Evolutionary conservation across 2,329 filamentous ascomycete genomes (phyloP).

Genomic region (Cladobotryum protrusum): DNA sequence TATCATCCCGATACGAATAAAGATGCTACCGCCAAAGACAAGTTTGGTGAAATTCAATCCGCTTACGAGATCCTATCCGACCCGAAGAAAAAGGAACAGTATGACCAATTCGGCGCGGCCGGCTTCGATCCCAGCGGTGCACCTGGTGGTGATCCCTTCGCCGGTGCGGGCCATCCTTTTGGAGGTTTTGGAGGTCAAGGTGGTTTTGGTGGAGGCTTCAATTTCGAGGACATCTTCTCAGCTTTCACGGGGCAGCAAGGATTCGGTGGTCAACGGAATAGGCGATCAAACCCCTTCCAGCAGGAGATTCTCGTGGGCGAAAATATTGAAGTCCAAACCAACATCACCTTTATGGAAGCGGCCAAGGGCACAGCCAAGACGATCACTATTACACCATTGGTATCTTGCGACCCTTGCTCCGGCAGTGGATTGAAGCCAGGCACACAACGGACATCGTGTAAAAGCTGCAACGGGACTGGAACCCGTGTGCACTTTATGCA

Average conservation of each 20-base stretch:
- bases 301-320: conserved; percentile 85
- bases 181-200: conserved; percentile 51
- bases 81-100: conserved; percentile 86
- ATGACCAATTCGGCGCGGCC: conserved; percentile 81
- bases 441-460: conserved; percentile 65
- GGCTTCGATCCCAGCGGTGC: conserved; percentile 75
- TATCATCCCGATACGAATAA: conserved; percentile 98
- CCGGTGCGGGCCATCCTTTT: conserved; percentile 59
- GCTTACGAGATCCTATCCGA: conserved; percentile 94
- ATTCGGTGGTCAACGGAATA: conserved; percentile 47
- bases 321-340: conserved; percentile 90
- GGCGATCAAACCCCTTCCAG: conserved; percentile 60
- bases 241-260: conserved; percentile 62
- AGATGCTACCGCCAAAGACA: conserved; percentile 86
- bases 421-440: conserved; percentile 83
- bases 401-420: conserved; percentile 73
- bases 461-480: conserved; percentile 78
- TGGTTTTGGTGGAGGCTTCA: conserved; percentile 77
- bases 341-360: conserved; percentile 91
- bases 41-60: conserved; percentile 85
- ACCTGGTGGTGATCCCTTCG: conserved; percentile 54
- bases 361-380: conserved; percentile 86
- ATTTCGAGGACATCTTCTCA: conserved; percentile 92
- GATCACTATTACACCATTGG: conserved; percentile 77
- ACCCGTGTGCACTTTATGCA: conserved; percentile 83